These are phyloP conservation scores for Trichosporon asahii DNA, from an alignment of 1,284 basidiomycete genomes.

Conservation along the genomic window DNA sequence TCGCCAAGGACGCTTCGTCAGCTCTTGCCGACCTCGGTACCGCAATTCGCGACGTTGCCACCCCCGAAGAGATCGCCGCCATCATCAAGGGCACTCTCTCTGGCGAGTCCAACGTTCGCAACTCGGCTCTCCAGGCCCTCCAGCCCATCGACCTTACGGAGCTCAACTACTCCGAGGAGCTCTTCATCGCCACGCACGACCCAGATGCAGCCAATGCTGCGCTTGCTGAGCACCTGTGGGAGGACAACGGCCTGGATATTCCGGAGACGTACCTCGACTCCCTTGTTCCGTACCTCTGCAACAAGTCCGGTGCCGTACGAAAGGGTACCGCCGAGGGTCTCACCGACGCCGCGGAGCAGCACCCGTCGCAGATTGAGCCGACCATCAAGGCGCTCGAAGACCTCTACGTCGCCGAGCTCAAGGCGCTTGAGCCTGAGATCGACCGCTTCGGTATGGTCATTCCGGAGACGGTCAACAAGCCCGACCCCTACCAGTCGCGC, in stretches of 20 bases:
- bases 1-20: constrained; percentile 81
- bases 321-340: constrained; percentile 69
- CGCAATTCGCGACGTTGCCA: constrained; percentile 68
- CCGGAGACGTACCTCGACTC: constrained; percentile 66
- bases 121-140: constrained; percentile 84
- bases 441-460: constrained; percentile 94
- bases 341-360: constrained; percentile 70
- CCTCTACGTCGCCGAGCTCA: constrained; percentile 83
- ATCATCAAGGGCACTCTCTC: constrained; percentile 72
- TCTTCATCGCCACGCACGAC: constrained; percentile 90
- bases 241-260: constrained; percentile 92
- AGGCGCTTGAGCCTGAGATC: constrained; percentile 81
- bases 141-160: constrained; percentile 94
- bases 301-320: constrained; percentile 79
- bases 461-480: constrained; percentile 77
- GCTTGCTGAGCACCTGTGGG: constrained; percentile 82
- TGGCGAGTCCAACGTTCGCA: constrained; percentile 87
- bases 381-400: constrained; percentile 60
- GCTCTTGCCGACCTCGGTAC: constrained; percentile 79
- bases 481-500: constrained; percentile 88
- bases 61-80: constrained; percentile 61
- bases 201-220: constrained; percentile 85
- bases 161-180: constrained; percentile 81
- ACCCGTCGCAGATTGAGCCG: constrained; percentile 64
- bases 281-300: constrained; percentile 69